Percentiles rank a stretch among this genome's conserved stretches.
These are phyloP conservation scores for Neopestalotiopsis sp. DNA, from an alignment of 2,329 filamentous ascomycete species.

Conservation along the genomic window DNA sequence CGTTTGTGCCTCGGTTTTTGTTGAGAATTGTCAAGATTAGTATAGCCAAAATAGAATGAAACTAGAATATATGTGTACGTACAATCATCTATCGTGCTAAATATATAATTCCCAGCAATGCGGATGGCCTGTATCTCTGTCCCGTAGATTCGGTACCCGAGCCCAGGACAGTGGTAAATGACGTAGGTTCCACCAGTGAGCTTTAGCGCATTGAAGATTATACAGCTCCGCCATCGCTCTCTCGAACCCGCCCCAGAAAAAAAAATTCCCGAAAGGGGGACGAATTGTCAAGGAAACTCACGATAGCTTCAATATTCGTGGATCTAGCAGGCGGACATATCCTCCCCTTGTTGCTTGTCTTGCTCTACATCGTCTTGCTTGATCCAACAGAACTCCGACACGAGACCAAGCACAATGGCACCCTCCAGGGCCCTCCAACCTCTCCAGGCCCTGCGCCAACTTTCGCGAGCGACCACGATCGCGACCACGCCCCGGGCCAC, in stretches of 20 bases:
- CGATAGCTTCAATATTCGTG: slow-evolving; percentile 9
- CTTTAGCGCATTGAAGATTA: slow-evolving; percentile 1
- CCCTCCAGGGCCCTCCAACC: background rate
- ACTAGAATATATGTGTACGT: too few species aligned
- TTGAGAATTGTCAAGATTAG: too few species aligned
- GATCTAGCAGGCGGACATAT: background rate
- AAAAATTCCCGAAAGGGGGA: slow-evolving; percentile 12
- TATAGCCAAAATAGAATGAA: too few species aligned
- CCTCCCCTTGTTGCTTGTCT: background rate
- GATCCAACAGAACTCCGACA: background rate
- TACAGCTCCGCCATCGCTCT: slow-evolving; percentile 3
- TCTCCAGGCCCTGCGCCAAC: background rate
- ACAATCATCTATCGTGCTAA: background rate
- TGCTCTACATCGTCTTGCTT: background rate
- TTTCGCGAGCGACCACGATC: background rate
- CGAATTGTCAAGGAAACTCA: background rate
- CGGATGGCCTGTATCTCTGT: background rate
- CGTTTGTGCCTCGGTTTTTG: too few species aligned
- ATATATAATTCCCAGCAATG: background rate
- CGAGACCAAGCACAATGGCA: background rate
- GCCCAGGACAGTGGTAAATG: slow-evolving; percentile 19
- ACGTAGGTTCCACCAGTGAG: background rate
- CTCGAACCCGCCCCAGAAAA: too few species aligned
- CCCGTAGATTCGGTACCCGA: slow-evolving; percentile 25
- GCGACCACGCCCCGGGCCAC: slow-evolving; percentile 2